Evolutionary conservation across 2,329 filamentous ascomycete species (phyloP).

Genomic region (Capronia coronata): DNA sequence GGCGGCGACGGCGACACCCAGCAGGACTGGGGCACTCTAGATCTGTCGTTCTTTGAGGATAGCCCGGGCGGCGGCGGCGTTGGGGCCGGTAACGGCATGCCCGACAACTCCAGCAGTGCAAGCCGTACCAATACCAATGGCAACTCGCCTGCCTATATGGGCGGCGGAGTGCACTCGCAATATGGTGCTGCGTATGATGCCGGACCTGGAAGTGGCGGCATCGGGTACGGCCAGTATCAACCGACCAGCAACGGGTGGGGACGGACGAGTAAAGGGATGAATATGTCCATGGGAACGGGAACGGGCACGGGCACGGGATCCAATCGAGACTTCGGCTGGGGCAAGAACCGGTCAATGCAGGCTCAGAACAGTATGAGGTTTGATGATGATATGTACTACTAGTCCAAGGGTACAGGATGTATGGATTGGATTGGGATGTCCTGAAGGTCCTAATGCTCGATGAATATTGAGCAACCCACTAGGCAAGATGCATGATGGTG

Average conservation of each 20-base stretch:
- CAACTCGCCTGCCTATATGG: constrained; percentile 15
- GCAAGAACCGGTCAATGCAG: not conserved
- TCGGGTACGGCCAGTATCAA: not conserved
- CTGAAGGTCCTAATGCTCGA: too few species aligned
- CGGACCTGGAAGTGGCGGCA: not conserved
- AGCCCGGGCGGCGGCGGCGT: not conserved
- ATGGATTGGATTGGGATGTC: too few species aligned
- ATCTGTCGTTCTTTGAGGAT: constrained; percentile 21
- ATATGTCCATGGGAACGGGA: not conserved
- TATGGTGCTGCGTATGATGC: constrained; percentile 5
- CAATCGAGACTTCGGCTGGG: too few species aligned
- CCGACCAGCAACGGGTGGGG: too few species aligned
- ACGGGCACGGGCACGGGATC: not conserved
- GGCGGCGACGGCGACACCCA: constrained; percentile 18
- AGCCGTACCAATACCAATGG: constrained; percentile 9
- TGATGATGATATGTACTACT: not conserved
- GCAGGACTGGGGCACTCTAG: constrained; percentile 24
- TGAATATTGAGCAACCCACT: too few species aligned
- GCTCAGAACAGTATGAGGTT: not conserved
- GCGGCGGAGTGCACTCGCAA: not conserved
- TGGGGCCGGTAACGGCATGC: not conserved
- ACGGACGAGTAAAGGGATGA: too few species aligned
- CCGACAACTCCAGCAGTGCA: not conserved
- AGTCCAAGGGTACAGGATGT: not conserved
- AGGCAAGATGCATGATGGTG: too few species aligned